Percentiles rank a stretch among this genome's conserved stretches.
Conservation (phyloP, 2,329 filamentous ascomycete genomes). For the Aspergillus sp. region DNA sequence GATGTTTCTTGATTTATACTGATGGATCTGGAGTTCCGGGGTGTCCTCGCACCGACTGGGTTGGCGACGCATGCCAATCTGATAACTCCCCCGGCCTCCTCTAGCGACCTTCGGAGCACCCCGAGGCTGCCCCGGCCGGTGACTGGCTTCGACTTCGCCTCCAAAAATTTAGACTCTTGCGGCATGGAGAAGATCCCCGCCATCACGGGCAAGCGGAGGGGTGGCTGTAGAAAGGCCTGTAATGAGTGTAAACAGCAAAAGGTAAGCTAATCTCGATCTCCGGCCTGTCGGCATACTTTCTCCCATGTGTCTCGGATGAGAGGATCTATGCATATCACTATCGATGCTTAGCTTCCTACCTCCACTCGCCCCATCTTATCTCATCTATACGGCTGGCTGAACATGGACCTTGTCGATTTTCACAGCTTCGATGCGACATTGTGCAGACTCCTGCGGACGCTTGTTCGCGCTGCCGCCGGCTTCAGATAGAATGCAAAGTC, state of each 20-base stretch:
- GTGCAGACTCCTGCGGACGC: constrained; percentile 62
- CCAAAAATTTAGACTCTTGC: constrained; percentile 35
- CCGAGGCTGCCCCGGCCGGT: constrained; percentile 34
- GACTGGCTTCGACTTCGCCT: constrained; percentile 32
- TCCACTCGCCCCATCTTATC: neutral
- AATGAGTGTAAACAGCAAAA: constrained; percentile 71
- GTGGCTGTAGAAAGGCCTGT: constrained; percentile 55
- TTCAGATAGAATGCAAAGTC: constrained; percentile 64
- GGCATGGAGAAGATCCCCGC: constrained; percentile 45
- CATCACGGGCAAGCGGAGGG: constrained; percentile 51
- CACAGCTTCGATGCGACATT: constrained; percentile 66
- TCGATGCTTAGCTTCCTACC: neutral
- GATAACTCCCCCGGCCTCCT: constrained; percentile 29
- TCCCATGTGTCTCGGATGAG: constrained; percentile 3
- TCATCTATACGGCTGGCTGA: constrained; percentile 18
- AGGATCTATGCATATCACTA: constrained; percentile 1
- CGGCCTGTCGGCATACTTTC: neutral
- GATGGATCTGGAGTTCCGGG: constrained; percentile 41
- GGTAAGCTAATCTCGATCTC: constrained; percentile 43
- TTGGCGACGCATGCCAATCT: constrained; percentile 27
- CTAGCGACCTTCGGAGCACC: constrained; percentile 39
- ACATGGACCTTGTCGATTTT: constrained; percentile 9
- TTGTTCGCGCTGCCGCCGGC: constrained; percentile 63
- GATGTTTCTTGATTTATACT: constrained; percentile 30
- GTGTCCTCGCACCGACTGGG: constrained; percentile 38